These are phyloP conservation scores for Rhynchospora tenuis DNA, from an alignment of 176 grass and related monocot genomes.

Conservation along the genomic window DNA sequence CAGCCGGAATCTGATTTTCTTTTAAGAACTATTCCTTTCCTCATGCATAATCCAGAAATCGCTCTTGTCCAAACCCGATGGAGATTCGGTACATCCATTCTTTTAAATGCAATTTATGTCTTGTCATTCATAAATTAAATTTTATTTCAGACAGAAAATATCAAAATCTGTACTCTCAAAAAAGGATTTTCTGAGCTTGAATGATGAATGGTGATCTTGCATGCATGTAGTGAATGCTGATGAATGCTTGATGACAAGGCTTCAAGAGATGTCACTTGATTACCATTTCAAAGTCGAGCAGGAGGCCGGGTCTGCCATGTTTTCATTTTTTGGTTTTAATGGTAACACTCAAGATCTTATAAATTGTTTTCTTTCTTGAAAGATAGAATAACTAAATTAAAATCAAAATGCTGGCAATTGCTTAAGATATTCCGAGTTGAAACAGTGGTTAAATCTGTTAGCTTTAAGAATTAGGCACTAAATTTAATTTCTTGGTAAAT, in stretches of 20 bases:
- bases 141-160: neutral
- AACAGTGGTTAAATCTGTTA: too few relatives aligned
- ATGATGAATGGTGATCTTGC: neutral
- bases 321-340: conserved; percentile 88
- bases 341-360: conserved; percentile 26
- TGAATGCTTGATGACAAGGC: conserved; percentile 78
- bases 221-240: conserved; percentile 60
- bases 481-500: neutral
- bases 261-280: conserved; percentile 93
- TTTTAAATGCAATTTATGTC: neutral
- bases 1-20: conserved; percentile 75
- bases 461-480: neutral
- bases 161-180: neutral
- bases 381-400: neutral
- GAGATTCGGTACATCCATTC: conserved; percentile 55
- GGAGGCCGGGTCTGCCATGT: conserved; percentile 65
- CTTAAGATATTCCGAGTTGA: neutral
- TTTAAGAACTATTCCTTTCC: conserved; percentile 65
- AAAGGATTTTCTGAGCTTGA: neutral
- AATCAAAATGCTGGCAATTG: neutral
- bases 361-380: neutral
- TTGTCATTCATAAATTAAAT: neutral
- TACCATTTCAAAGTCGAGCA: conserved; percentile 98
- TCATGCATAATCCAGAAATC: conserved; percentile 66
- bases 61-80: conserved; percentile 88